A percentile compares a stretch with the other conserved stretches of the same genome.
Evolutionary conservation across 257 asterid genomes (phyloP).

Genomic region (Nicotiana attenuata): DNA sequence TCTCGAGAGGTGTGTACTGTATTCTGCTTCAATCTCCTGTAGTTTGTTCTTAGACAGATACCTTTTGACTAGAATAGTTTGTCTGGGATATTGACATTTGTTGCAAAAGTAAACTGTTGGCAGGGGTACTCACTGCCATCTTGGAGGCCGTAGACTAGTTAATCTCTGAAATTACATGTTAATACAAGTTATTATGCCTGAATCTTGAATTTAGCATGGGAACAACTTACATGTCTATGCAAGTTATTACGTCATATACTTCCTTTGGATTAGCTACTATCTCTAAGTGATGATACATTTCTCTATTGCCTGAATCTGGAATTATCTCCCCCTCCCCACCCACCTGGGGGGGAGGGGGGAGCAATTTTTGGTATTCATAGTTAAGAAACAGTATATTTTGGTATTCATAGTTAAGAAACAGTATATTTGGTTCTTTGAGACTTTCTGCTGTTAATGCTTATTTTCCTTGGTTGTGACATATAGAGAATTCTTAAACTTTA

Average conservation of each 20-base stretch:
- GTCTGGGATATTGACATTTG: background rate
- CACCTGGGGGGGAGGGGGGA: background rate
- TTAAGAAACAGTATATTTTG: background rate
- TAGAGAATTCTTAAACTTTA: conserved; percentile 18
- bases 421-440: background rate
- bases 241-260: background rate
- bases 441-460: background rate
- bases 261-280: background rate
- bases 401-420: background rate
- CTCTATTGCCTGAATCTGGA: background rate
- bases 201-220: background rate
- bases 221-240: background rate
- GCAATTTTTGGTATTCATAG: background rate
- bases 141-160: background rate
- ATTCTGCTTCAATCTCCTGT: conserved; percentile 6
- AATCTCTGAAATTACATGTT: background rate
- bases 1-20: conserved; percentile 66
- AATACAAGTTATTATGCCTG: background rate
- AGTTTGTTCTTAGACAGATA: background rate
- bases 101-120: background rate
- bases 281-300: background rate
- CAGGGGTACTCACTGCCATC: background rate
- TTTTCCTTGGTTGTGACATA: background rate
- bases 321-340: too few relatives aligned
- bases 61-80: background rate